Conservation (phyloP, 1,284 basidiomycete species). For the Naganishia cerealis region DNA sequence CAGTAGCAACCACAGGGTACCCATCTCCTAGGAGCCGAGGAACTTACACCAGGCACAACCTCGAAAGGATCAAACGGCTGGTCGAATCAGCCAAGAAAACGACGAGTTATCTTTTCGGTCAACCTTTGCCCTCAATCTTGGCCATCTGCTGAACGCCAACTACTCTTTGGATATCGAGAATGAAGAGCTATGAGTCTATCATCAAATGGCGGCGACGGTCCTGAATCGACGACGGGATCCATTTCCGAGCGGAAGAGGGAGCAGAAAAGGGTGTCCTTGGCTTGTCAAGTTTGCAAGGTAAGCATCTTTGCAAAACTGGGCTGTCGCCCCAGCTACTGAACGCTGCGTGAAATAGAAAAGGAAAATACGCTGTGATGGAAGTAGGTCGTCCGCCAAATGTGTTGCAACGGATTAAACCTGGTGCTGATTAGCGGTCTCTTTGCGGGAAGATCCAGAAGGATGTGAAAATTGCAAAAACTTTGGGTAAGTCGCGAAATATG, state of each 20-base stretch:
- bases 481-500: constrained; percentile 8
- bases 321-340: not conserved
- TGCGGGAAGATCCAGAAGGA: constrained; percentile 8
- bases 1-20: not conserved
- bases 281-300: constrained; percentile 27
- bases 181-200: constrained; percentile 8
- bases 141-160: not conserved
- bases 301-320: not conserved
- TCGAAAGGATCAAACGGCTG: no score
- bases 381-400: constrained; percentile 5
- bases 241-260: constrained; percentile 1
- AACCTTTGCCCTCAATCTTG: not conserved
- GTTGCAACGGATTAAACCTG: not conserved
- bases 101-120: not conserved
- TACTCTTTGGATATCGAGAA: not conserved
- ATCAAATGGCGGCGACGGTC: constrained; percentile 11
- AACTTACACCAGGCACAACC: not conserved
- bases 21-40: not conserved
- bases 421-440: not conserved
- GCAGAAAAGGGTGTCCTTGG: constrained; percentile 14
- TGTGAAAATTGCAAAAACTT: constrained; percentile 16
- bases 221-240: constrained; percentile 2
- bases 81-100: not conserved
- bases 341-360: constrained; percentile 2
- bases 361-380: constrained; percentile 27